Base-by-base conservation (phyloP, 2,329 filamentous ascomycete genomes). In the Colletotrichum paranaense region DNA sequence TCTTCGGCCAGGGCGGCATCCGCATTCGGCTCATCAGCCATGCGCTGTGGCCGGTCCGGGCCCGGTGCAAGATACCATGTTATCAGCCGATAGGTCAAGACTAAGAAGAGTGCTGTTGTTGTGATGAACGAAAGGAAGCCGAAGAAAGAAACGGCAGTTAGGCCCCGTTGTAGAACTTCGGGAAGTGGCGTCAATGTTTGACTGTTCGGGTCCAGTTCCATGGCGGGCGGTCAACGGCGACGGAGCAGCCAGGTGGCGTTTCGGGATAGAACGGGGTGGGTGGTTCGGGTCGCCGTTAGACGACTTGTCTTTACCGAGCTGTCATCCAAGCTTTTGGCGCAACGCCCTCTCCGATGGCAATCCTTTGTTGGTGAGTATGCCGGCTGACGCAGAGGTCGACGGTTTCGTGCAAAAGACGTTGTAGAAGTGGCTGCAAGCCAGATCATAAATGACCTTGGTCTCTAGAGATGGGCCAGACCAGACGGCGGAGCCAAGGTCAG, bases 71-170 rank as follows among this genome's bases (percentile, higher is more conserved):
- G 56, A 53, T 80, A 80, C 83, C 83, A 84, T 62, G 67, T 72
- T 16, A 80, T 30, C 30, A 85, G 75, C 75, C 82, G 82, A 76
- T 79, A 81, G 0, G 78, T 79, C 24, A 85, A 76, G 66, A 80
- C 82, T 46, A 77, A 35, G 57, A 84, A 79, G 2, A 85, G 76
- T 8, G 75, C 69, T 3, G 79, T 59, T 4, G 78, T 79, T 4
- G 82, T 77, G 11, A 83, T 28, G 72, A 85, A 84, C 12, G 83
- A 85, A 4, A 81, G 70, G 46, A 82, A 78, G 58, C 79, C 82
- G 64, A 83, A 81, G 55, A 80, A 77, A 58, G 80, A 77, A 46
- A 85, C 81, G 26, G 82, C 82, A 6, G 80, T 78, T 24, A 84
- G 80, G 26, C 83, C 83, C 52, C 78, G 76, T 12, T 75, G 77